These are phyloP conservation scores for Podospora didyma DNA, from an alignment of 495 filamentous ascomycete species.

Conservation along the genomic window DNA sequence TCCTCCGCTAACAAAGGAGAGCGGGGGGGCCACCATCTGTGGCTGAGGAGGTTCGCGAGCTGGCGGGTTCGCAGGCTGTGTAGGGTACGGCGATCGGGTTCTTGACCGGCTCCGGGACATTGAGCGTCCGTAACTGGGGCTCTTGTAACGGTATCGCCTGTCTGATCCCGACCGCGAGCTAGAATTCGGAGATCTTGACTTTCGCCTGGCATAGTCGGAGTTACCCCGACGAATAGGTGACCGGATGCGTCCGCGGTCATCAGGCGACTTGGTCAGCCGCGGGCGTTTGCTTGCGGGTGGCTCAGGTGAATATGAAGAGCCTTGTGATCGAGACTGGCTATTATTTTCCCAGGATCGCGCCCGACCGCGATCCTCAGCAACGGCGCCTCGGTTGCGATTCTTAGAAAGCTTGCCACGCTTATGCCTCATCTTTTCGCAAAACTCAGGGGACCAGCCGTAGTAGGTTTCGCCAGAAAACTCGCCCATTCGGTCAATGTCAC, in stretches of 20 bases:
- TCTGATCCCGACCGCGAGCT: constrained; percentile 37
- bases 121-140: constrained; percentile 5
- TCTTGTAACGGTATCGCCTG: constrained; percentile 20
- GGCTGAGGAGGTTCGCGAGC: constrained; percentile 27
- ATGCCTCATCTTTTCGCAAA: constrained; percentile 78
- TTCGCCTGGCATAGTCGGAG: too few species aligned
- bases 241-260: too few species aligned
- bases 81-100: not conserved
- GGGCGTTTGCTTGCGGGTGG: too few species aligned
- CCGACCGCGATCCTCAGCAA: constrained; percentile 17
- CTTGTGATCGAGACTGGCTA: too few species aligned
- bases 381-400: constrained; percentile 9
- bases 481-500: constrained; percentile 70
- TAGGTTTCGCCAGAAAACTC: constrained; percentile 69
- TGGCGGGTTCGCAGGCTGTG: too few species aligned
- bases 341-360: constrained; percentile 34
- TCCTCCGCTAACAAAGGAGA: too few species aligned
- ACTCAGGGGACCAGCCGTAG: constrained; percentile 79
- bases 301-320: too few species aligned
- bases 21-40: too few species aligned
- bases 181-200: too few species aligned
- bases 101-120: constrained; percentile 9
- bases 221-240: too few species aligned
- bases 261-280: too few species aligned
- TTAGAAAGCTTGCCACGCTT: constrained; percentile 39